Evolutionary conservation across 257 asterid genomes (phyloP), one percentile per base, ranked within the genome.

Genomic region (Solanum ossicruentum): DNA sequence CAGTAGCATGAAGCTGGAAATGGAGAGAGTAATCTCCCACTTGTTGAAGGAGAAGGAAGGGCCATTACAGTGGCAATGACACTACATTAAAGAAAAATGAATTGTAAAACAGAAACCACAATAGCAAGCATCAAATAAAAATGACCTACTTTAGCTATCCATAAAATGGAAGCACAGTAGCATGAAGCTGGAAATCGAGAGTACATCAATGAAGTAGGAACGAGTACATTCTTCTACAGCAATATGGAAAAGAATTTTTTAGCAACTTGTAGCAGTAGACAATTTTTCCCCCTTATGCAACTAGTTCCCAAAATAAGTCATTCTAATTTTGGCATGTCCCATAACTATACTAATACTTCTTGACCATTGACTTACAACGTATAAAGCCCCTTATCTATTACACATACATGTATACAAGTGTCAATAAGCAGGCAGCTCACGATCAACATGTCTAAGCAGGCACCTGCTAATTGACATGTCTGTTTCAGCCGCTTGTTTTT

Each of bases 41-140:
- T 83, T 11, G 94, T 91, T 72, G 91, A 91, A 55, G 97, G 91
- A 88, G 90, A 88, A 78, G 98, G 94, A 85, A 94, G 97, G 87
- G 93, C 92, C 92, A 90, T 86, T 63, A 97, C 89, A 61, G 89
- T 91, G 85, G 97, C 98, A 84, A 91, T 79, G 88, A 94, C 91
- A 87, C 99, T 95, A 92, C 88, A 89, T 54, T 49, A 83, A 63
- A 71, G 86, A 87, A 66, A 69, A 9, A 67, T 28, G 51, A 55
- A 51, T 83, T 52, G 23, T 8, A 78, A 67, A 36, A 80, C 23
- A 61, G 84, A 81, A 66, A 79, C 47, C 51, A 55, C n/a, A 84
- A 32, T 55, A 41, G 75, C 80, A 83, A 66, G 79, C 83, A 81
- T 20, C 70, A 85, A 63, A 84, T 36, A 77, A 83, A 80, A 73